Evolutionary conservation across 2,329 filamentous ascomycete genomes (phyloP).

Genomic region (Daldinia sp.): DNA sequence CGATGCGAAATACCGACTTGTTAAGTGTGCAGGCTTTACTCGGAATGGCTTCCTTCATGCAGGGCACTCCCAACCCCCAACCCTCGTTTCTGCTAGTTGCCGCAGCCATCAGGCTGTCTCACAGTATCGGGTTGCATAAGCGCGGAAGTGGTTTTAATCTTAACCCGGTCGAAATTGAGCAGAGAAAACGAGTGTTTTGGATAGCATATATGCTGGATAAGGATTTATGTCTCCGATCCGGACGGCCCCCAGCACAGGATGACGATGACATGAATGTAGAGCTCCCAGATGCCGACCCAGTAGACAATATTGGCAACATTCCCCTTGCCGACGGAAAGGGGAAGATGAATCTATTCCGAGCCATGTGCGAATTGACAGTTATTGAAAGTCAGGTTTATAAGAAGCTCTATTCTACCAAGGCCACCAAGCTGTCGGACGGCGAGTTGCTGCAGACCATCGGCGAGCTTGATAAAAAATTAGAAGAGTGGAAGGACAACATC

Average conservation of each 20-base stretch:
- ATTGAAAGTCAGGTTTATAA: conserved; percentile 97
- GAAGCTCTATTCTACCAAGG: conserved; percentile 90
- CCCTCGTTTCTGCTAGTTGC: conserved; percentile 92
- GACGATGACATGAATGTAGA: conserved; percentile 92
- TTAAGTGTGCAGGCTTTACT: conserved; percentile 93
- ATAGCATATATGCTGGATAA: conserved; percentile 75
- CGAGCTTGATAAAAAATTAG: conserved; percentile 88
- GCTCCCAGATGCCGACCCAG: conserved; percentile 88
- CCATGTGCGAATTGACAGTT: conserved; percentile 90
- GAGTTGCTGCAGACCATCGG: conserved; percentile 96
- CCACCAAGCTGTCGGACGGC: conserved; percentile 89
- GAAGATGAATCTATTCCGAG: conserved; percentile 93
- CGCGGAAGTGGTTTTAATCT: conserved; percentile 92
- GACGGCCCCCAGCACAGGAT: conserved; percentile 71
- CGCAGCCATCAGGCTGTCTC: conserved; percentile 88
- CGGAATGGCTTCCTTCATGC: conserved; percentile 93
- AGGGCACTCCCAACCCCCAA: conserved; percentile 96
- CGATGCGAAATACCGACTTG: conserved; percentile 95
- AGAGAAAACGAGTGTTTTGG: conserved; percentile 77
- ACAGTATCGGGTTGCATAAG: conserved; percentile 96
- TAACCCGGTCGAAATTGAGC: conserved; percentile 93
- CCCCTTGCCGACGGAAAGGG: conserved; percentile 87
- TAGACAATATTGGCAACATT: conserved; percentile 94
- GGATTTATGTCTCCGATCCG: conserved; percentile 70
- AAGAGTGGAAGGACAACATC: conserved; percentile 96